These are phyloP conservation scores for Candida nonsorbophila DNA, from an alignment of 805 yeast species.

Conservation along the genomic window DNA sequence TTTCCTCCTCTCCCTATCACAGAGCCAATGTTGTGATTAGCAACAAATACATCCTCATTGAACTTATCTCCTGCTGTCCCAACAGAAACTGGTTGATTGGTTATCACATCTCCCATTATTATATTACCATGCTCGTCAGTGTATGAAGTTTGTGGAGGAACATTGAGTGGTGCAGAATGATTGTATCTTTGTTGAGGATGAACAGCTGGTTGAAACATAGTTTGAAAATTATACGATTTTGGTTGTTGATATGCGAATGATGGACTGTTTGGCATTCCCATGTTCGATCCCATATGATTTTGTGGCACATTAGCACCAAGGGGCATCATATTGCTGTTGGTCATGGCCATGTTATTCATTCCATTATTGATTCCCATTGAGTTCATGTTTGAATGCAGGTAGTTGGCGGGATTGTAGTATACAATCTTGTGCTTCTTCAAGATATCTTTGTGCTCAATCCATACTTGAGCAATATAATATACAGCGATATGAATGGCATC, in stretches of 20 bases:
- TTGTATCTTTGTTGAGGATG: constrained; percentile 5
- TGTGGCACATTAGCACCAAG: too few species aligned
- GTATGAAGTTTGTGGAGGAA: constrained; percentile 28
- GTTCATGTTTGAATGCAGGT: constrained; percentile 16
- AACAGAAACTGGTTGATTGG: constrained; percentile 30
- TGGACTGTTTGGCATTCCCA: too few species aligned
- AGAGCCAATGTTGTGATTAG: constrained; percentile 74
- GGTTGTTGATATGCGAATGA: constrained; percentile 7
- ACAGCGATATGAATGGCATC: constrained; percentile 85
- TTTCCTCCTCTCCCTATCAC: constrained; percentile 86
- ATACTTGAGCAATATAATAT: constrained; percentile 66
- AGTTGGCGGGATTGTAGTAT: constrained; percentile 55
- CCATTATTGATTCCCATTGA: too few species aligned
- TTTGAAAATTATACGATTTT: constrained; percentile 30
- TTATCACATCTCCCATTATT: constrained; percentile 39
- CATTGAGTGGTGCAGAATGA: constrained; percentile 14
- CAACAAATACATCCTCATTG: constrained; percentile 69
- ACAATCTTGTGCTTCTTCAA: constrained; percentile 50
- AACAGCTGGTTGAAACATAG: constrained; percentile 42
- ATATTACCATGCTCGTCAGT: constrained; percentile 42
- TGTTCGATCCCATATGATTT: too few species aligned
- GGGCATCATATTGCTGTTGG: too few species aligned
- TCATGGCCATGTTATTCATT: constrained; percentile 11
- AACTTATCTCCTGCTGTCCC: constrained; percentile 38
- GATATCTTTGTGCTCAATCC: constrained; percentile 52